Conservation (phyloP, 768 basidiomycete species). For the Boletus tomentosulus region DNA sequence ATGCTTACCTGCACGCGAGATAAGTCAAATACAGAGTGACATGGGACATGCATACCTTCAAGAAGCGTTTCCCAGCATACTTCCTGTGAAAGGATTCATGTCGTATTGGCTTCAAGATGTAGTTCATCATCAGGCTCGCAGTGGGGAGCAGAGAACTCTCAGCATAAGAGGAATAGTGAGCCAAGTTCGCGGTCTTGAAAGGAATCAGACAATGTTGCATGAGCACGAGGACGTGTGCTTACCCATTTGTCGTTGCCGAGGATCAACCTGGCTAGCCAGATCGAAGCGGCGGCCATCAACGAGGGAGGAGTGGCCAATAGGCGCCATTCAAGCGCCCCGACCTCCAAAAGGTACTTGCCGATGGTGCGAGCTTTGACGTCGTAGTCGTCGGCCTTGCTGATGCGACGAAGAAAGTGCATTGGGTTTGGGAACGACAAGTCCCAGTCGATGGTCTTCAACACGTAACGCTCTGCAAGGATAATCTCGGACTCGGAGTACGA, state of each 20-base stretch:
- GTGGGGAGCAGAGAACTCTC: conserved; percentile 76
- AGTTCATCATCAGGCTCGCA: conserved; percentile 86
- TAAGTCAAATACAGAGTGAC: background rate
- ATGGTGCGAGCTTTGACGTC: conserved; percentile 35
- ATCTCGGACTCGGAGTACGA: too few species aligned
- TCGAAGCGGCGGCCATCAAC: conserved; percentile 73
- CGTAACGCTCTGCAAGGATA: too few species aligned
- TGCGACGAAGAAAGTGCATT: conserved; percentile 52
- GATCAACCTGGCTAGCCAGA: conserved; percentile 81
- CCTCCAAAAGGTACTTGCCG: conserved; percentile 89
- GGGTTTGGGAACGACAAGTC: too few species aligned
- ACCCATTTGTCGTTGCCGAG: conserved; percentile 45
- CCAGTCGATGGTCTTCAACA: too few species aligned
- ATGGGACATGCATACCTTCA: conserved; percentile 52
- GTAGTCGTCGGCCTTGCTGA: conserved; percentile 92
- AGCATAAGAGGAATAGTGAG: conserved; percentile 83
- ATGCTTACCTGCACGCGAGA: conserved; percentile 58
- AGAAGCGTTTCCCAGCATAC: conserved; percentile 78
- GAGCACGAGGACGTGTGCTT: too few species aligned
- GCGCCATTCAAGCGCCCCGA: conserved; percentile 42
- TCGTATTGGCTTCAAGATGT: conserved; percentile 65
- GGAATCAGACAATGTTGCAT: too few species aligned
- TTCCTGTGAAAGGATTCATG: conserved; percentile 85
- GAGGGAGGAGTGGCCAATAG: conserved; percentile 57
- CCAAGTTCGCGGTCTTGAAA: conserved; percentile 45